Percentiles rank a stretch among this genome's conserved stretches.
These are phyloP conservation scores for Dryas drummondii DNA, from an alignment of 306 rosid species.

Conservation along the genomic window DNA sequence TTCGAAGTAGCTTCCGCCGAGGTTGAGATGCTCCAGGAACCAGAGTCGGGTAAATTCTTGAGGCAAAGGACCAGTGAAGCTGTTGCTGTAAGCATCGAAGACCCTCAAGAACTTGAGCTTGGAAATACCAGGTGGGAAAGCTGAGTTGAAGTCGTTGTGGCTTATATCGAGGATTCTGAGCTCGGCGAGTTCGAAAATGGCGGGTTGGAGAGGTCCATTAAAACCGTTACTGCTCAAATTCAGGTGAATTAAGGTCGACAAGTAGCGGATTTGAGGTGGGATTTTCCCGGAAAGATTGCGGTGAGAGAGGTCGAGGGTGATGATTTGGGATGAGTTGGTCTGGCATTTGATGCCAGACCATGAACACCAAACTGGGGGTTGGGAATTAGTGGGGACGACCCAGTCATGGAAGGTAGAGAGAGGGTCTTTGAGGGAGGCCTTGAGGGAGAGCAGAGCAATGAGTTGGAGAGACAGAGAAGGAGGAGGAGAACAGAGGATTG, in stretches of 20 bases:
- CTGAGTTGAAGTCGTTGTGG: constrained; percentile 67
- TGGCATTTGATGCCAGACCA: constrained; percentile 88
- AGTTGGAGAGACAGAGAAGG: constrained; percentile 52
- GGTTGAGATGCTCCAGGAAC: constrained; percentile 74
- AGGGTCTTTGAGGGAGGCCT: constrained; percentile 68
- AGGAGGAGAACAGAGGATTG: constrained; percentile 41
- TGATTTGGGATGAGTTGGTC: constrained; percentile 50
- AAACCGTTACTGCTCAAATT: constrained; percentile 75
- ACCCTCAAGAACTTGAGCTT: constrained; percentile 63
- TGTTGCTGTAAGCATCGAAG: constrained; percentile 84
- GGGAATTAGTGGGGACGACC: constrained; percentile 46
- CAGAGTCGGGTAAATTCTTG: constrained; percentile 51
- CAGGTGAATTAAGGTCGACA: constrained; percentile 54
- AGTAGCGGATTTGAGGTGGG: constrained; percentile 54
- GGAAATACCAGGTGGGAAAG: constrained; percentile 83
- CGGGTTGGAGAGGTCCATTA: constrained; percentile 50
- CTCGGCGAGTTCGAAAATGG: constrained; percentile 56
- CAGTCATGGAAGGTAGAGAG: constrained; percentile 65
- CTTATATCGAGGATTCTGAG: constrained; percentile 69
- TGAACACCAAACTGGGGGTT: constrained; percentile 70
- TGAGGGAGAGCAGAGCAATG: constrained; percentile 60
- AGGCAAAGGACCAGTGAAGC: constrained; percentile 69
- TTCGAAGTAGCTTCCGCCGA: constrained; percentile 89
- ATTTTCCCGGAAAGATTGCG: constrained; percentile 80
- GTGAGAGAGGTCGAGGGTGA: constrained; percentile 63